phyloP scores from a whole-genome alignment of 2,329 filamentous ascomycete species.

The Fusarium odoratissimum region DNA sequence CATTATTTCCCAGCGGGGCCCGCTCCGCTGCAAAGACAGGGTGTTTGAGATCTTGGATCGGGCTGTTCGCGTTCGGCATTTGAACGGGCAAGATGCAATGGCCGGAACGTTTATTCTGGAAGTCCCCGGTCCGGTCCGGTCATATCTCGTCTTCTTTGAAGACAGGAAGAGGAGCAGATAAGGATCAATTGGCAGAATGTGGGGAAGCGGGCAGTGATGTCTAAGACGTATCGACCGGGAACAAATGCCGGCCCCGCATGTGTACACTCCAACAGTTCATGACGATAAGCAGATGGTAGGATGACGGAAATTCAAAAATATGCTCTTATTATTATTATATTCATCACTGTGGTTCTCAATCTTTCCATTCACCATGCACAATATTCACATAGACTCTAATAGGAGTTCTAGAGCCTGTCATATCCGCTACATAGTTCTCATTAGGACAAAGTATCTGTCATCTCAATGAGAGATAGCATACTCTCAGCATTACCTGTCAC shows the following conservation, averaged over 20 bases:
- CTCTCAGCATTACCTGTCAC: not conserved
- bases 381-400: not conserved
- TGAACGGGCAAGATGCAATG: conserved; percentile 14
- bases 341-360: not conserved
- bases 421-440: not conserved
- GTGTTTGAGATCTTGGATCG: conserved; percentile 28
- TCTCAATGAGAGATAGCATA: not conserved
- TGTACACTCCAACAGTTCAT: not conserved
- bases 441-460: not conserved
- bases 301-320: not conserved
- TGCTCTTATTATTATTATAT: not conserved
- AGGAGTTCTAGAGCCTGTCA: not conserved
- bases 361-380: not conserved
- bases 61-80: conserved; percentile 32
- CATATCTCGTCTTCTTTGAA: conserved; percentile 6
- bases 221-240: conserved; percentile 40
- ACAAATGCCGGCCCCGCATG: conserved; percentile 40
- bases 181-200: not conserved
- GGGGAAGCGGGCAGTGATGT: conserved; percentile 5
- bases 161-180: not conserved
- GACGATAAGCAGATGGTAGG: not conserved
- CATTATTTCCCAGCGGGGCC: not conserved
- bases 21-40: conserved; percentile 21
- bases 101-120: not conserved
- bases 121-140: conserved; percentile 32